These are phyloP conservation scores for Petunia secreta DNA, from an alignment of 257 asterid genomes.

Conservation along the genomic window DNA sequence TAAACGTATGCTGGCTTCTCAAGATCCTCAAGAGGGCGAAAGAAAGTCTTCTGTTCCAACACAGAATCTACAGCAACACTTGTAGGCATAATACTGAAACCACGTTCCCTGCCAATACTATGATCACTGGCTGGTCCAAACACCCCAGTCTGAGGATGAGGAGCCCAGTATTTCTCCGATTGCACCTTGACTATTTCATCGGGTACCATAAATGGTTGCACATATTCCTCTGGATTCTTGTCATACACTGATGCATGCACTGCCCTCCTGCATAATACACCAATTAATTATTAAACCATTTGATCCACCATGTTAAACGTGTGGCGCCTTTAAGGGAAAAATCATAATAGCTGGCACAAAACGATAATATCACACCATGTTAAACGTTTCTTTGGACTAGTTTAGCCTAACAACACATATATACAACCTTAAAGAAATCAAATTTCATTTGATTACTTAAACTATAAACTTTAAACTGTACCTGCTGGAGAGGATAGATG, in stretches of 20 bases:
- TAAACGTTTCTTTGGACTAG: too few species aligned
- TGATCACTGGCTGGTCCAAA: conserved; percentile 73
- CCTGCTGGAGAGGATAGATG: conserved; percentile 14
- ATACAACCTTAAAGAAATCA: too few species aligned
- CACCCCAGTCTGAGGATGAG: conserved; percentile 89
- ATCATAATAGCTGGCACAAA: too few species aligned
- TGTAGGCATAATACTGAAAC: conserved; percentile 18
- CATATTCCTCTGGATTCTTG: conserved; percentile 76
- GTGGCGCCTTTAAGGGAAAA: too few species aligned
- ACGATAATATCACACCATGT: too few species aligned
- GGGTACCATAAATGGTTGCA: conserved; percentile 51
- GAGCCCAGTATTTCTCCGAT: conserved; percentile 73
- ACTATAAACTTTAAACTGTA: neutral
- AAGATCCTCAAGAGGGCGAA: conserved; percentile 81
- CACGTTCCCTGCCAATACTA: conserved; percentile 16
- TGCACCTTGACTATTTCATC: conserved; percentile 56
- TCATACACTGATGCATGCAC: conserved; percentile 79
- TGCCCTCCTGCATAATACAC: conserved; percentile 52
- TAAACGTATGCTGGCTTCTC: conserved; percentile 56
- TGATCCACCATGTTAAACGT: too few species aligned
- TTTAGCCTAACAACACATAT: too few species aligned
- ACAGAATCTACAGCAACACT: conserved; percentile 47
- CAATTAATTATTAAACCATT: neutral
- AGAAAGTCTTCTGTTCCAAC: conserved; percentile 85
- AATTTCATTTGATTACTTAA: too few species aligned